Base-by-base conservation (phyloP, 768 basidiomycete genomes). In the Rhizopogon vinicolor region DNA sequence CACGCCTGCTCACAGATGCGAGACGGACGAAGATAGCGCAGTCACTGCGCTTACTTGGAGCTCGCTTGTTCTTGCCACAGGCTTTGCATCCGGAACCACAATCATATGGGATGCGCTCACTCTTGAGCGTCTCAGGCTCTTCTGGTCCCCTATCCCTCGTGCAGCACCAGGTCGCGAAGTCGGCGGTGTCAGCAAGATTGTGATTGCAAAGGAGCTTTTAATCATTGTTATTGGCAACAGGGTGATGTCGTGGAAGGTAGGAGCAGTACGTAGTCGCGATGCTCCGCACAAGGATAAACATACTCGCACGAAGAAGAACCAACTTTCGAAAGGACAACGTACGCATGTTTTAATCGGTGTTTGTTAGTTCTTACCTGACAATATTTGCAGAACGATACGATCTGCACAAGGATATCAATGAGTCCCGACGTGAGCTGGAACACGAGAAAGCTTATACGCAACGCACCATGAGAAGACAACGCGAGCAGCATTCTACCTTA, bases 181-280 rank as follows among this genome's bases (percentile, higher is more conserved):
- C 63, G 77, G 77, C 56, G 63, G 63, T 1, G 85, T 89, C 16
- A 73, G 72, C 35, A 80, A 82, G 62, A 83, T 93, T 33, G 54
- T 84, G 10, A 61, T 92, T 7, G 76, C 77, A 42, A 66, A 76
- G 3, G 79, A 80, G 37, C 72, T 82, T 10, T 55, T 93, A 22
- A 64, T 91, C 44, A 83, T 81, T 10, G 74, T 74, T 33, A 78
- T 86, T 3, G 89, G 84, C 8, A 81, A 79, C 56, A 71, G 78
- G 41, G 81, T 89, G 3, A 71, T 88, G 66, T 77, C 85, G 1
- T 93, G 89, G 87, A 81, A 78, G 60, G 82, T 84, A 5, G 86
- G 82, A 3, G 74, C 72, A 2, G 72, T 76, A 10, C 62, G 68
- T 0, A 67, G 62, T 50, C 58, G 61, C 16, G 63, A 57, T 12